Evolutionary conservation across 106 monocot genomes (phyloP).

Genomic region (Dioscorea zingiberensis): DNA sequence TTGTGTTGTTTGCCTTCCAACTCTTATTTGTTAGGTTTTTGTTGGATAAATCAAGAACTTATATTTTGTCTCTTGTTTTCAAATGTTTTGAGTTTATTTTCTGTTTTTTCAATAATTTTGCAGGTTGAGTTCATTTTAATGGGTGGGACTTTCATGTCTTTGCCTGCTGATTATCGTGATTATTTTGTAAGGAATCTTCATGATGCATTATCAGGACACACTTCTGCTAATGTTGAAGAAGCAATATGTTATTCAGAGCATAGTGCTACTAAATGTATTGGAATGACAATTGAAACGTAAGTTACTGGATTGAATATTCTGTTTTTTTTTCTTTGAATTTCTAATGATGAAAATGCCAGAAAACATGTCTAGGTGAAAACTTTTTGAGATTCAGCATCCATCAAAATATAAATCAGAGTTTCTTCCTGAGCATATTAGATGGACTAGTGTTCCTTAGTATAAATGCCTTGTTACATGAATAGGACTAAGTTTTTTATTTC

Average conservation of each 20-base stretch:
- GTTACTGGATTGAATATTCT: slow-evolving; percentile 4
- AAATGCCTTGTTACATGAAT: too few relatives aligned
- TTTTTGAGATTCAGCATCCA: too few relatives aligned
- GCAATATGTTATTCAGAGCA: slow-evolving; percentile 95
- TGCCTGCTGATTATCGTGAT: slow-evolving; percentile 97
- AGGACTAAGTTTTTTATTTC: too few relatives aligned
- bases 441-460: too few relatives aligned
- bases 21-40: neutral
- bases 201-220: slow-evolving; percentile 97
- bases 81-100: too few relatives aligned
- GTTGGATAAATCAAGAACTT: neutral
- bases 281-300: slow-evolving; percentile 99
- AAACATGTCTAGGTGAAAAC: too few relatives aligned
- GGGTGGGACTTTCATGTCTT: slow-evolving; percentile 99
- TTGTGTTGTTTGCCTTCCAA: slow-evolving; percentile 5
- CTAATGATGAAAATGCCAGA: too few relatives aligned
- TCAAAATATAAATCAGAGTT: too few relatives aligned
- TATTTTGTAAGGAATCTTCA: slow-evolving; percentile 97
- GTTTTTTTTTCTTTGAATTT: neutral
- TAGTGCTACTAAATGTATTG: slow-evolving; percentile 85
- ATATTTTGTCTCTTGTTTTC: neutral
- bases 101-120: slow-evolving; percentile 1
- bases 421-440: too few relatives aligned
- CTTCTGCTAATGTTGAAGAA: slow-evolving; percentile 96
- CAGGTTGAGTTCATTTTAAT: slow-evolving; percentile 99